Percentiles rank a stretch among this genome's conserved stretches.
Conservation (phyloP, 306 rosid species). For the Echinosophora koreensis region DNA sequence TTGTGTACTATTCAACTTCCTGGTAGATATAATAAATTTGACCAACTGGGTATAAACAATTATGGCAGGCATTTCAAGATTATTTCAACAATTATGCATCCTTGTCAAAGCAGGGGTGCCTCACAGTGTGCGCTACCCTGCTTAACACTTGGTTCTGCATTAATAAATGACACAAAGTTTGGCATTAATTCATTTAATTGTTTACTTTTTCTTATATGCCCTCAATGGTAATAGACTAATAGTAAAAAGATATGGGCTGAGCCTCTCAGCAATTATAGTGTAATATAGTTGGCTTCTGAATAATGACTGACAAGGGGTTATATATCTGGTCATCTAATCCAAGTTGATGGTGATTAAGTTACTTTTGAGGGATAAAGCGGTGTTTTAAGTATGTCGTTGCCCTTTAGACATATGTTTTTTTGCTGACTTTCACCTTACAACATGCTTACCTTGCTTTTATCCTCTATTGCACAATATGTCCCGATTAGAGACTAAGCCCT, state of each 20-base stretch:
- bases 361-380: slow-evolving; percentile 24
- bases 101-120: neutral
- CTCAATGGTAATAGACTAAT: slow-evolving; percentile 7
- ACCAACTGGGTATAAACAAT: neutral
- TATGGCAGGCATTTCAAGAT: slow-evolving; percentile 28
- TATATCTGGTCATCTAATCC: slow-evolving; percentile 8
- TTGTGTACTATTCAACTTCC: neutral
- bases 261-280: slow-evolving; percentile 12
- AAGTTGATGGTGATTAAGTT: slow-evolving; percentile 30
- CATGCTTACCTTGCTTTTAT: slow-evolving; percentile 32
- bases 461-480: slow-evolving; percentile 6
- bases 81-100: neutral
- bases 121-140: neutral
- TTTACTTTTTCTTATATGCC: slow-evolving; percentile 17
- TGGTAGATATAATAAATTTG: slow-evolving; percentile 28
- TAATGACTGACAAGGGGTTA: slow-evolving; percentile 14
- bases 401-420: slow-evolving; percentile 34
- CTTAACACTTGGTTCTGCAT: slow-evolving; percentile 2
- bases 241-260: slow-evolving; percentile 5
- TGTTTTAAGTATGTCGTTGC: neutral
- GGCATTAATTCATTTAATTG: slow-evolving; percentile 29
- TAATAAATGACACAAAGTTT: slow-evolving; percentile 12
- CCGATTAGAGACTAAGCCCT: slow-evolving; percentile 17
- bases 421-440: slow-evolving; percentile 4
- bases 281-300: slow-evolving; percentile 29